Evolutionary conservation across 148 eudicot genomes (phyloP), one percentile per base, ranked within the genome.

Genomic region (Chenopodium berlandieri): DNA sequence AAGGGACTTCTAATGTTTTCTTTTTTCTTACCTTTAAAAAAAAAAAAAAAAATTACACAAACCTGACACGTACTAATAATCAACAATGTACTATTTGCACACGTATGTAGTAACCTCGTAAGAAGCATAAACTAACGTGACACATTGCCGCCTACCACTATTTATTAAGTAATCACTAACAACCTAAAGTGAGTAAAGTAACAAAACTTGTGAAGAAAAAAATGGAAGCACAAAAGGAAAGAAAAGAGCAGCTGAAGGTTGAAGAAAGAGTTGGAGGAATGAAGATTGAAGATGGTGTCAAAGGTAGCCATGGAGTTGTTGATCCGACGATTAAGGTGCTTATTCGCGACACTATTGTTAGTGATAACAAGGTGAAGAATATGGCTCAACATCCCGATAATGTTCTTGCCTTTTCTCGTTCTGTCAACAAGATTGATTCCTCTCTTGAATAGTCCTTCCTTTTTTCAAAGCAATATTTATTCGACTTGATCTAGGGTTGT

Each of bases 181-280:
- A 37, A 40, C 44, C 44, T 40, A 40, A 40, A 40, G 8, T 6
- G 6, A 6, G 44, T 40, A 40, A 40, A 40, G 44, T 40, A 40
- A 0, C 44, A 40, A 40, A 34, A 40, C 8, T 40, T 6, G 44
- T 40, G 37, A 34, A 34, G 37, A 40, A 7, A 71, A 25, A 37
- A 23, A 78, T 78, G 81, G 81, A 78, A 78, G 74, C 81, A 70
- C 74, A 78, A 47, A 78, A 48, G 32, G 81, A 78, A 30, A 77
- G 79, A 64, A 62, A 32, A 22, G 64, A 78, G n/a, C 7, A 67
- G 13, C 4, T 66, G 27, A 67, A 67, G n/a, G n/a, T 7, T 7
- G 64, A 68, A 20, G 46, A 27, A 27, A 27, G 27, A 27, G 27
- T 27, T 27, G 27, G 27, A 27, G 27, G 5, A 7, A 40, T 40